Percentiles rank a stretch among this genome's conserved stretches.
phyloP scores from a whole-genome alignment of 2,329 filamentous ascomycete genomes.

The Domatiomyces globalis region DNA sequence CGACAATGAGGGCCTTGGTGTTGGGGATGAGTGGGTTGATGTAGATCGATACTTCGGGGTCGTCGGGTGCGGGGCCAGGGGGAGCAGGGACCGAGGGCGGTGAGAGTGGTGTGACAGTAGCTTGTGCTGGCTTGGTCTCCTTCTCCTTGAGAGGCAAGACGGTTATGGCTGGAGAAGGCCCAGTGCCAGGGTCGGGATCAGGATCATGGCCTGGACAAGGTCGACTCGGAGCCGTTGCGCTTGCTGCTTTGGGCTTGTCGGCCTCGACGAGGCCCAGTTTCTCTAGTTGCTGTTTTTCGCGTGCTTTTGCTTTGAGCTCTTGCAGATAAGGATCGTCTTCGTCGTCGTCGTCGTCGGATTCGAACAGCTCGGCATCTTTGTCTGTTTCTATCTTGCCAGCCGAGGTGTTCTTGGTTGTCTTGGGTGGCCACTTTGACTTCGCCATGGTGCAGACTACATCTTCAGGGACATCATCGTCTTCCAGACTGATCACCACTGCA shows the following conservation, averaged over 20 bases:
- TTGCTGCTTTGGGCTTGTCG: neutral
- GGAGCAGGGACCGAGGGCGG: slow-evolving; percentile 3
- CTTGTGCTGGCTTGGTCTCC: slow-evolving; percentile 3
- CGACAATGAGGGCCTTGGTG: slow-evolving; percentile 48
- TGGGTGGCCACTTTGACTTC: slow-evolving; percentile 4
- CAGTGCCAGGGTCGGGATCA: slow-evolving; percentile 1
- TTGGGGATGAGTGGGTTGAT: slow-evolving; percentile 53
- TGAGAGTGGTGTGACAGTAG: slow-evolving; percentile 6
- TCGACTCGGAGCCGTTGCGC: neutral
- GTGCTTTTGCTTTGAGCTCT: slow-evolving; percentile 28
- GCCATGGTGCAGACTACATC: slow-evolving; percentile 4
- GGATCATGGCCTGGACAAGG: neutral
- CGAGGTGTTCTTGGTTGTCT: neutral
- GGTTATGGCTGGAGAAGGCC: neutral
- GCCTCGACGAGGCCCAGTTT: slow-evolving; percentile 13
- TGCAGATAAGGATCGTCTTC: slow-evolving; percentile 33
- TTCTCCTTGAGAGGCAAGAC: slow-evolving; percentile 1
- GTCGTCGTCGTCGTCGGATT: slow-evolving; percentile 21
- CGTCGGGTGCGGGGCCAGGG: slow-evolving; percentile 18
- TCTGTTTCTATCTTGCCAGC: neutral
- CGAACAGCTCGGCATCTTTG: slow-evolving; percentile 6
- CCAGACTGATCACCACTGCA: slow-evolving; percentile 1
- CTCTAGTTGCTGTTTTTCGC: slow-evolving; percentile 25
- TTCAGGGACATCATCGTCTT: slow-evolving; percentile 5
- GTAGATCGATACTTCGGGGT: slow-evolving; percentile 47